Conservation (phyloP, 2,329 filamentous ascomycete species). For the Eutypella sp. region DNA sequence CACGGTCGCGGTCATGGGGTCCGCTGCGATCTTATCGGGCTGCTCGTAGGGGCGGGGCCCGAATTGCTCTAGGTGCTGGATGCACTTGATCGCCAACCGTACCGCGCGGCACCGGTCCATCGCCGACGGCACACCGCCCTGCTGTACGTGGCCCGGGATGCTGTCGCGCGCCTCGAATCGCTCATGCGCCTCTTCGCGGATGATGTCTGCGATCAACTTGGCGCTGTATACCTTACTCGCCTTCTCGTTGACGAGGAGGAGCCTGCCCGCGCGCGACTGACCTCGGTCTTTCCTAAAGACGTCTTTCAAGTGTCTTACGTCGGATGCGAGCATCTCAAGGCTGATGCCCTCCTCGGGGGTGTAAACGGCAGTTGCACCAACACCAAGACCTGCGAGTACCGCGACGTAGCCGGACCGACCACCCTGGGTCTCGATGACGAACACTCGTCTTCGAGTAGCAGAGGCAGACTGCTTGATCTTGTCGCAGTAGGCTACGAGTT, state of each 20-base stretch:
- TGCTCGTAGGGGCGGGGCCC: conserved; percentile 55
- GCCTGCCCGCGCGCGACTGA: conserved; percentile 81
- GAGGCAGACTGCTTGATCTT: conserved; percentile 97
- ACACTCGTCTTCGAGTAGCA: conserved; percentile 85
- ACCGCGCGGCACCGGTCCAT: conserved; percentile 96
- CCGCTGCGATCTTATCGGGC: conserved; percentile 61
- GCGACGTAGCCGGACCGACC: conserved; percentile 92
- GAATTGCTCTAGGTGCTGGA: conserved; percentile 82
- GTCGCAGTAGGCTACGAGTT: conserved; percentile 91
- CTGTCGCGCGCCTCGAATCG: conserved; percentile 90
- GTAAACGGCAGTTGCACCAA: conserved; percentile 90
- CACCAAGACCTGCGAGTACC: conserved; percentile 82
- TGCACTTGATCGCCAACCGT: conserved; percentile 86
- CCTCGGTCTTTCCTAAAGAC: conserved; percentile 83
- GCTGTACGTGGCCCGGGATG: conserved; percentile 90
- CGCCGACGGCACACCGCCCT: conserved; percentile 84
- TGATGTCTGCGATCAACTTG: conserved; percentile 91
- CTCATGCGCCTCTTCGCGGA: conserved; percentile 86
- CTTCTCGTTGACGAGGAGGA: conserved; percentile 96
- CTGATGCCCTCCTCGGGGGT: conserved; percentile 95
- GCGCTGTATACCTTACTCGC: conserved; percentile 87
- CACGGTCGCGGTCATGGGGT: conserved; percentile 70
- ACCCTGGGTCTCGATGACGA: conserved; percentile 97
- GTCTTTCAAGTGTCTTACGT: conserved; percentile 83
- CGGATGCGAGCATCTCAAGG: conserved; percentile 84